Evolutionary conservation across 1,139 yeast species (phyloP).

Genomic region (Suhomyces bribrorum): DNA sequence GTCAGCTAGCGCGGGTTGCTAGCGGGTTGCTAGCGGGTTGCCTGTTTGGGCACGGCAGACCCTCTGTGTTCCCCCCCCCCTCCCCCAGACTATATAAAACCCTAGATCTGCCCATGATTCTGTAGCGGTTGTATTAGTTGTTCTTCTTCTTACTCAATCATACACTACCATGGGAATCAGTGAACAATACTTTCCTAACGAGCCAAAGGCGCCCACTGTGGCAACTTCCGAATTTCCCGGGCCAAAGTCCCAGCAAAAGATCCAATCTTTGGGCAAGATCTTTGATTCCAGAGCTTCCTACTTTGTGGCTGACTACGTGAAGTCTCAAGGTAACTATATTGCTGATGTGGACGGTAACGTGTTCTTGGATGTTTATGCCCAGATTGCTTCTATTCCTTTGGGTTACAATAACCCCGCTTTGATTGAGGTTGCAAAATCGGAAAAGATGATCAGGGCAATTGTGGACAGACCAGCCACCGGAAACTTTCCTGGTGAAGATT

Average conservation of each 20-base stretch:
- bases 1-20: background rate
- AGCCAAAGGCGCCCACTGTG: conserved; percentile 62
- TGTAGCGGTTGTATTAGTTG: background rate
- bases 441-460: conserved; percentile 64
- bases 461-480: conserved; percentile 80
- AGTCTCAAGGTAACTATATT: conserved; percentile 70
- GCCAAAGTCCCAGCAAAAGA: conserved; percentile 51
- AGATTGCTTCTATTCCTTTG: conserved; percentile 74
- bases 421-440: conserved; percentile 60
- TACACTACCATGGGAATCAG: conserved; percentile 39
- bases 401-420: conserved; percentile 80
- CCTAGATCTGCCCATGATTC: background rate
- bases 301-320: conserved; percentile 67
- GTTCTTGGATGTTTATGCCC: conserved; percentile 70
- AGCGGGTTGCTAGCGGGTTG: conserved; percentile 9
- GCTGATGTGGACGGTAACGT: conserved; percentile 71
- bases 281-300: conserved; percentile 69
- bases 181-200: conserved; percentile 62
- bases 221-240: conserved; percentile 60
- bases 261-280: conserved; percentile 51
- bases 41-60: conserved; percentile 8
- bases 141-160: background rate
- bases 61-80: background rate
- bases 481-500: conserved; percentile 69
- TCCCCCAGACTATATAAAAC: conserved; percentile 1